Base-by-base conservation (phyloP, 257 asterid genomes). In the Rhazya stricta region DNA sequence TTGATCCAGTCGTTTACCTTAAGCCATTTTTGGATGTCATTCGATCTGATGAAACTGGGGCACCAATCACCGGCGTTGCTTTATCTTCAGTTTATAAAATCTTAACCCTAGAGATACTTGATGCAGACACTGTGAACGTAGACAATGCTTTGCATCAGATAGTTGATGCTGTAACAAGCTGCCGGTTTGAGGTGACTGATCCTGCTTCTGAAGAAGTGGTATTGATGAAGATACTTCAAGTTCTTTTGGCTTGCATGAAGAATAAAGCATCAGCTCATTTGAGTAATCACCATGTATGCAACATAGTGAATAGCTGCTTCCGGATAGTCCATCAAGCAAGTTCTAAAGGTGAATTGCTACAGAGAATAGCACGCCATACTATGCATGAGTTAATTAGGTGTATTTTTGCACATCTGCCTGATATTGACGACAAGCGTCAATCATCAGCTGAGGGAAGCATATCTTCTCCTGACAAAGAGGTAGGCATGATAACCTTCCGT, bases 191-290 rank as follows among this genome's bases (percentile, higher is more conserved):
- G 88, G 99, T 94, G 82, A 91, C 99, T 9, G 99, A 94, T 85
- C 96, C 97, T 71, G 97, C 97, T 57, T 94, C 99, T 29, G 97
- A 94, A 84, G 99, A 94, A 86, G 97, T 92, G 76, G 99, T 88
- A 62, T 84, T 94, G 75, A 90, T 90, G 97, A 94, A 94, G 91
- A 94, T 91, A 76, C 96, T 94, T 80, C 98, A 94, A 81, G 91
- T 94, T 87, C 97, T 94, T 75, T 81, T 91, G 89, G 97, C 97
- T 81, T 94, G 97, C 88, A 90, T 94, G 96, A 94, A 91, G 88
- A 89, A 81, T 78, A 86, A 86, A 79, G 97, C 97, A 67, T 92
- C 99, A 4, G 79, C 78, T 83, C 86, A 76, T 76, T 85, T 94
- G 77, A 91, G 87, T 73, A 89, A 94, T 76, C 96, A 90, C 78